Conservation (phyloP, 805 yeast species). For the Barnettozyma californica region DNA sequence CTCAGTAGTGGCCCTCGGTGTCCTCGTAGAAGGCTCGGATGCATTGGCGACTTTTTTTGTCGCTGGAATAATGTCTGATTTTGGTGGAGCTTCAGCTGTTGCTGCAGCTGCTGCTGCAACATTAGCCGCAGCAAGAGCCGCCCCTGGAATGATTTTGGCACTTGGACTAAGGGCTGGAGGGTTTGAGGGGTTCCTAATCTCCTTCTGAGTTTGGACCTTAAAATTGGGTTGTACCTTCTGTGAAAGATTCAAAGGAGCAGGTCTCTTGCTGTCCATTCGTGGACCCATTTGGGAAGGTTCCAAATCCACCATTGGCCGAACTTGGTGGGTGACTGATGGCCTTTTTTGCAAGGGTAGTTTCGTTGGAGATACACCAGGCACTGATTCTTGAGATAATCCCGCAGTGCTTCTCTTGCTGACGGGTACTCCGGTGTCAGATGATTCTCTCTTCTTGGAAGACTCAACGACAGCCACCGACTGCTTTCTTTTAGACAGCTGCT, state of each 20-base stretch:
- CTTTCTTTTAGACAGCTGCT: conserved; percentile 5
- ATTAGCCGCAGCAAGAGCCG: neutral
- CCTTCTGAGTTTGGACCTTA: neutral
- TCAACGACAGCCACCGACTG: neutral
- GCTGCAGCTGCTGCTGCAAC: neutral
- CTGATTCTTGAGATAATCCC: neutral
- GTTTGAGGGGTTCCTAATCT: neutral
- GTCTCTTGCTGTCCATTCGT: neutral
- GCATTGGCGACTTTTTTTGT: neutral
- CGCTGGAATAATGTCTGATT: neutral
- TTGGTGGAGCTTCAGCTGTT: neutral
- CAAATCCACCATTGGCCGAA: neutral
- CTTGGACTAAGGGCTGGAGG: neutral
- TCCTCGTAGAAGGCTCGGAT: neutral
- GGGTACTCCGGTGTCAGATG: neutral
- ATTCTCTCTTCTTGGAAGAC: neutral
- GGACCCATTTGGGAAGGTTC: conserved; percentile 1
- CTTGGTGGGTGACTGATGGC: conserved; percentile 1
- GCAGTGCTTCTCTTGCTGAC: neutral
- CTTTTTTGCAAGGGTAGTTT: neutral
- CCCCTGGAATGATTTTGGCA: neutral
- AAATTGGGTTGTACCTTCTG: neutral
- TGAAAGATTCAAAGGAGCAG: neutral
- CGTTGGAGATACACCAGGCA: neutral
- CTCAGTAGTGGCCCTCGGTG: neutral